A percentile compares a stretch with the other conserved stretches of the same genome.
Evolutionary conservation across 805 yeast species (phyloP).

Genomic region (Candida maris): DNA sequence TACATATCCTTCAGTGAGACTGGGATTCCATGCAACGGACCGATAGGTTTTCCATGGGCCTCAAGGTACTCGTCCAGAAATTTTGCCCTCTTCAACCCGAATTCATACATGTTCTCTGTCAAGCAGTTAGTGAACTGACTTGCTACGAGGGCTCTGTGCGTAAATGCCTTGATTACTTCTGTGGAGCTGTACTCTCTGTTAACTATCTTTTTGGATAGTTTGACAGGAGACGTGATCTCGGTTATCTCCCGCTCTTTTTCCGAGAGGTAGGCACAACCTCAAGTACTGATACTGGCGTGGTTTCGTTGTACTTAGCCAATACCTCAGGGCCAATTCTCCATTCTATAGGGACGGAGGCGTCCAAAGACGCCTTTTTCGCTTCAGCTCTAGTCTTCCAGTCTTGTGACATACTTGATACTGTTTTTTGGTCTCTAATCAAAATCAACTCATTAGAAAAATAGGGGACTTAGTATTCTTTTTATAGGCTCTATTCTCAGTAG

Average conservation of each 20-base stretch:
- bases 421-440: background rate
- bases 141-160: slow-evolving; percentile 25
- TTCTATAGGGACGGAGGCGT: slow-evolving; percentile 8
- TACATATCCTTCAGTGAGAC: slow-evolving; percentile 53
- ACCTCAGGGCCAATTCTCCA: slow-evolving; percentile 9
- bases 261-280: slow-evolving; percentile 5
- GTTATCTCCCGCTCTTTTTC: slow-evolving; percentile 13
- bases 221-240: slow-evolving; percentile 4
- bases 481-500: too few species aligned
- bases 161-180: slow-evolving; percentile 22
- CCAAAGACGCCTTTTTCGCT: slow-evolving; percentile 5
- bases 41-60: slow-evolving; percentile 15
- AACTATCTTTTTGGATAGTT: slow-evolving; percentile 6
- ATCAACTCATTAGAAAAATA: too few species aligned
- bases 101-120: slow-evolving; percentile 23
- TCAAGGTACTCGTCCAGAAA: slow-evolving; percentile 15
- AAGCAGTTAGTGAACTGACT: slow-evolving; percentile 25
- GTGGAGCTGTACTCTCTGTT: slow-evolving; percentile 11
- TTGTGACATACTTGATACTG: background rate
- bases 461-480: too few species aligned
- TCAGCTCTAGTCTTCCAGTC: slow-evolving; percentile 5
- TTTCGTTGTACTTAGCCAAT: background rate
- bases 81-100: slow-evolving; percentile 20
- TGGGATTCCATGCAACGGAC: slow-evolving; percentile 26
- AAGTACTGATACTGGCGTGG: slow-evolving; percentile 5